Evolutionary conservation across 257 asterid genomes (phyloP), one percentile per base, ranked within the genome.

Genomic region (Nicotiana knightiana): DNA sequence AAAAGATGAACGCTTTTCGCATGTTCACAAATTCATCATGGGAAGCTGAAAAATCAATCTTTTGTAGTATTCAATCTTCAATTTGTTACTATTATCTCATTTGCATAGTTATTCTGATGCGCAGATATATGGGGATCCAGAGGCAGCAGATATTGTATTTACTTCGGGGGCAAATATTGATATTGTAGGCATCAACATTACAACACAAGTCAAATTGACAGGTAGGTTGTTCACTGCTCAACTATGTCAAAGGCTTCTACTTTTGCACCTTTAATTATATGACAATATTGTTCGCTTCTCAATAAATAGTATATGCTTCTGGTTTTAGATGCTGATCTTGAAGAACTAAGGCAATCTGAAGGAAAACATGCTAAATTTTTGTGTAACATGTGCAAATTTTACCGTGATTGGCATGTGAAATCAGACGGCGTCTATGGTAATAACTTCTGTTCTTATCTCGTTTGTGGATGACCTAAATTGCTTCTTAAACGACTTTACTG

Each of bases 401-500:
- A 96, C 82, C 93, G 99, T 35, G 97, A 96, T 84, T 96, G 98
- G 98, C 99, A 96, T 80, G 98, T 93, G 57, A 92, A 91, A 87
- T 96, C 98, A 46, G 99, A 96, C 9, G 97, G 98, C n/a, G 92
- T 96, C 80, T 82, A 86, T 58, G 99, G 98, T 96, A 89, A 77
- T 96, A 89, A 67, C n/a, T 82, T 68, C 46, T 28, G 61, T 76
- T 51, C 66, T 64, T 32, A 17, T 53, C 51, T 1, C 17, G 6
- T 53, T 70, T 71, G 1, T 46, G 79, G 39, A 39, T 43, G 35
- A n/a, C 11, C 0, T 9, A 3, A 58, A 11, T 0, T 70, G n/a
- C 77, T 21, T 70, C 35, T 70, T 26, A 46, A 46, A 75, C 63
- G 17, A 16, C 24, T 28, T 26, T 2, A 62, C 68, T 46, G 82